Evolutionary conservation across 208 protist species (phyloP).

Genomic region (Leishmania aethiopica): DNA sequence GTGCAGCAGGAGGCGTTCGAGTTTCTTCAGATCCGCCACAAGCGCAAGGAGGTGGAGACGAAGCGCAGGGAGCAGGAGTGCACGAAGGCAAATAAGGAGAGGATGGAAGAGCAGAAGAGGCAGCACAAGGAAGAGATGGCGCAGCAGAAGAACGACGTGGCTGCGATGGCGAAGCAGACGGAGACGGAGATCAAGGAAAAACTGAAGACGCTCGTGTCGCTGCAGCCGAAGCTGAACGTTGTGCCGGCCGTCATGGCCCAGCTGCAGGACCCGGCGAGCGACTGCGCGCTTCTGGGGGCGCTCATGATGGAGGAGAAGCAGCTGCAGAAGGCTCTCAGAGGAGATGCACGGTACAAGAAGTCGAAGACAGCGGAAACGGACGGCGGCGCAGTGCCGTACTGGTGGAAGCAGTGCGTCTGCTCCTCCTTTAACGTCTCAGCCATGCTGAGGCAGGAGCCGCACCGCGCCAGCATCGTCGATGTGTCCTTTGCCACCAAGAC

Average conservation of each 20-base stretch:
- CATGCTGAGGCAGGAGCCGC: constrained; percentile 37
- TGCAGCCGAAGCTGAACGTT: constrained; percentile 65
- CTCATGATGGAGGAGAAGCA: constrained; percentile 75
- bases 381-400: constrained; percentile 54
- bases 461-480: constrained; percentile 64
- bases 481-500: constrained; percentile 36
- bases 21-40: constrained; percentile 51
- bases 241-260: constrained; percentile 45
- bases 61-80: constrained; percentile 48
- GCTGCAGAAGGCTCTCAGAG: constrained; percentile 54
- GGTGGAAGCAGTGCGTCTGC: constrained; percentile 57
- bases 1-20: constrained; percentile 47
- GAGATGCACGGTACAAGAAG: constrained; percentile 57
- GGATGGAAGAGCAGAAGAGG: constrained; percentile 56
- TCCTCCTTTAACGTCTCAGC: constrained; percentile 74
- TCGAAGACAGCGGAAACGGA: constrained; percentile 50
- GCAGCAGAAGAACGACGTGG: constrained; percentile 33
- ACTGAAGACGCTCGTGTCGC: constrained; percentile 39
- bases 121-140: constrained; percentile 61
- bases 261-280: constrained; percentile 44
- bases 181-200: constrained; percentile 60
- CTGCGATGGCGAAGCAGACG: constrained; percentile 33
- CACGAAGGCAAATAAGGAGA: constrained; percentile 24
- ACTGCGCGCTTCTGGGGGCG: constrained; percentile 49
- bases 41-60: constrained; percentile 46